phyloP scores from a whole-genome alignment of 306 rosid species.

The Castanea crenata region DNA sequence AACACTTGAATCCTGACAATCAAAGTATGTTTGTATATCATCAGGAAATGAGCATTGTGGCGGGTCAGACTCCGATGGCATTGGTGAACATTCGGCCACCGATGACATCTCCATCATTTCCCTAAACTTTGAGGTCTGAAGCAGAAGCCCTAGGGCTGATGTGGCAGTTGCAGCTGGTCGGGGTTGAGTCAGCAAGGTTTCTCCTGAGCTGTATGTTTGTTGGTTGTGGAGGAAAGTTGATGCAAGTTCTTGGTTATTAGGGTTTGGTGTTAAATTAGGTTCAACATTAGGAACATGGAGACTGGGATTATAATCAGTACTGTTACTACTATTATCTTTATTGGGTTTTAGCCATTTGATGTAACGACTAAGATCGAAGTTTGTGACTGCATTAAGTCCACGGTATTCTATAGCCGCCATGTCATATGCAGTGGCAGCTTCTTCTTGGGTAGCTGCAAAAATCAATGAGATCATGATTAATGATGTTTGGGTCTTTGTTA shows the following conservation, averaged over 20 bases:
- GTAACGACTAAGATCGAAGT: constrained; percentile 83
- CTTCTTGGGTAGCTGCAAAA: constrained; percentile 87
- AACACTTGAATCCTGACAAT: constrained; percentile 42
- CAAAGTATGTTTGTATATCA: constrained; percentile 79
- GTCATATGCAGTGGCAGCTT: constrained; percentile 91
- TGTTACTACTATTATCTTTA: constrained; percentile 8
- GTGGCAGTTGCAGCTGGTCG: constrained; percentile 24
- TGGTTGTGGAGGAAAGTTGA: constrained; percentile 12
- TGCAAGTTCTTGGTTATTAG: constrained; percentile 27
- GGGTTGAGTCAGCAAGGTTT: neutral
- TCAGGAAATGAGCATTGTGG: constrained; percentile 62
- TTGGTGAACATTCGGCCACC: constrained; percentile 17
- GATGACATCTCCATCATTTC: constrained; percentile 57
- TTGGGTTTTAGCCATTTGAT: constrained; percentile 30
- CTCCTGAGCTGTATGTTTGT: constrained; percentile 3
- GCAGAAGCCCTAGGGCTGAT: constrained; percentile 45
- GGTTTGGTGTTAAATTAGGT: neutral
- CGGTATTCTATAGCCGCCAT: constrained; percentile 82
- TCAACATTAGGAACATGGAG: constrained; percentile 14
- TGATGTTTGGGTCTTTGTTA: no score
- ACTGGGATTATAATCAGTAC: neutral
- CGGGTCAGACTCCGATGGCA: constrained; percentile 25
- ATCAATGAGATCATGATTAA: neutral
- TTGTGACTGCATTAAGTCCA: constrained; percentile 89
- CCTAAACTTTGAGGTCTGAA: constrained; percentile 56